phyloP scores from a whole-genome alignment of 2,329 filamentous ascomycete species.

The Boeremia lycopersici region DNA sequence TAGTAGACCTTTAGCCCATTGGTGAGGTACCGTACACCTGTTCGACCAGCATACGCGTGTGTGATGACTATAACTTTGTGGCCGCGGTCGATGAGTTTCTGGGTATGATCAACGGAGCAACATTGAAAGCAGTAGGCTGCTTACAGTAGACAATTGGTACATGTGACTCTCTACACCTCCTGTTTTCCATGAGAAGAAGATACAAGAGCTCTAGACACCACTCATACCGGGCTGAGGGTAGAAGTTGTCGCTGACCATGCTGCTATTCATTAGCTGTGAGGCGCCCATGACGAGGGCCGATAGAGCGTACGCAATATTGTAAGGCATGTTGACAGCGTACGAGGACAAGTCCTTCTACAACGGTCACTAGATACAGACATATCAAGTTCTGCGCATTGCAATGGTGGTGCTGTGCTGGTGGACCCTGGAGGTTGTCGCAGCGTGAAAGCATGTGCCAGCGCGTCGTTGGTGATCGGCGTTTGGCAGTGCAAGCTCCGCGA shows the following conservation, averaged over 20 bases:
- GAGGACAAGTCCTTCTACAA: slow-evolving; percentile 30
- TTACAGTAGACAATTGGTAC: slow-evolving; percentile 85
- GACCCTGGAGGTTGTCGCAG: slow-evolving; percentile 3
- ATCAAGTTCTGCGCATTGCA: slow-evolving; percentile 14
- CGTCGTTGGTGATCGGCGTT: slow-evolving; percentile 34
- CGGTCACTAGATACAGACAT: slow-evolving; percentile 25
- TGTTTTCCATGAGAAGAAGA: slow-evolving; percentile 37
- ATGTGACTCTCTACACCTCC: slow-evolving; percentile 97
- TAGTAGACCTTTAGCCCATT: slow-evolving; percentile 99
- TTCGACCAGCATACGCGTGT: slow-evolving; percentile 89
- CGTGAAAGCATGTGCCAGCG: slow-evolving; percentile 16
- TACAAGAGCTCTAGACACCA: not conserved
- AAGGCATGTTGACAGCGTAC: slow-evolving; percentile 59
- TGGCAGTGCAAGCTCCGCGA: slow-evolving; percentile 16
- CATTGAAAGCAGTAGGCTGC: slow-evolving; percentile 16
- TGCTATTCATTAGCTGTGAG: slow-evolving; percentile 38
- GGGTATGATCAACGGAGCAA: slow-evolving; percentile 16
- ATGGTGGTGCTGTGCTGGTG: not conserved
- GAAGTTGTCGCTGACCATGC: slow-evolving; percentile 99
- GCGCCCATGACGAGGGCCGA: not conserved
- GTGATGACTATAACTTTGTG: slow-evolving; percentile 99
- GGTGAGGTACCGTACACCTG: slow-evolving; percentile 90
- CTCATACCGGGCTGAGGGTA: slow-evolving; percentile 82
- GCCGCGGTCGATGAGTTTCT: slow-evolving; percentile 94
- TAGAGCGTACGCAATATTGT: slow-evolving; percentile 69